A percentile compares a stretch with the other conserved stretches of the same genome.
Conservation (phyloP, 805 yeast genomes). For the Teunomyces aglyptinius region DNA sequence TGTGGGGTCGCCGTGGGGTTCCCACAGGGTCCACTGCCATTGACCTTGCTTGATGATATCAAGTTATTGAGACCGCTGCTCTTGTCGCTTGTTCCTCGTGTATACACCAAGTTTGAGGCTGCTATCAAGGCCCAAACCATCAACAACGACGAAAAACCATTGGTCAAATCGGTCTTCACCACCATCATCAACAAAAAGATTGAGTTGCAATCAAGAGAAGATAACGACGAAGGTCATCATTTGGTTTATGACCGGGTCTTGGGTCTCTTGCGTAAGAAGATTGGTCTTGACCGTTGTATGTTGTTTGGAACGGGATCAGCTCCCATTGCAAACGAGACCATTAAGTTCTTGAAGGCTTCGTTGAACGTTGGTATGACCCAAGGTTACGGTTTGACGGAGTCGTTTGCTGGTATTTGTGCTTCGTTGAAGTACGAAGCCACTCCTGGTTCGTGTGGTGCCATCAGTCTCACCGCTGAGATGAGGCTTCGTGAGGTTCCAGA, state of each 20-base stretch:
- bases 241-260: conserved; percentile 31
- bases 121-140: conserved; percentile 51
- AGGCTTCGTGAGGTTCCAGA: conserved; percentile 61
- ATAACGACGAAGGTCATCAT: conserved; percentile 25
- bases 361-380: conserved; percentile 57
- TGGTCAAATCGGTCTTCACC: conserved; percentile 26
- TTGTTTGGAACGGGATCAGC: conserved; percentile 54
- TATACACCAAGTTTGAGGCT: conserved; percentile 41
- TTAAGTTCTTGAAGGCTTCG: conserved; percentile 59
- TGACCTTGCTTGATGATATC: conserved; percentile 30
- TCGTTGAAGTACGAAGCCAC: conserved; percentile 41
- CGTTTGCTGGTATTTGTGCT: conserved; percentile 54
- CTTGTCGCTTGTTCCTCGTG: conserved; percentile 33
- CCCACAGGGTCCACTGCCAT: conserved; percentile 30
- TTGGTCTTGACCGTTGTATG: conserved; percentile 34
- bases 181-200: conserved; percentile 29
- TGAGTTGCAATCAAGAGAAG: conserved; percentile 16
- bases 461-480: conserved; percentile 53
- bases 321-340: conserved; percentile 63
- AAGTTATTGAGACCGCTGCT: conserved; percentile 25
- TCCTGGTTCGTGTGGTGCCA: conserved; percentile 62
- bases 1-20: conserved; percentile 22
- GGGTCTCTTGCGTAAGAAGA: conserved; percentile 26
- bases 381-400: conserved; percentile 76
- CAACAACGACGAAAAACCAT: conserved; percentile 30